Evolutionary conservation across 495 filamentous ascomycete species (phyloP), one percentile per base, ranked within the genome.

Genomic region (Podospora comata): DNA sequence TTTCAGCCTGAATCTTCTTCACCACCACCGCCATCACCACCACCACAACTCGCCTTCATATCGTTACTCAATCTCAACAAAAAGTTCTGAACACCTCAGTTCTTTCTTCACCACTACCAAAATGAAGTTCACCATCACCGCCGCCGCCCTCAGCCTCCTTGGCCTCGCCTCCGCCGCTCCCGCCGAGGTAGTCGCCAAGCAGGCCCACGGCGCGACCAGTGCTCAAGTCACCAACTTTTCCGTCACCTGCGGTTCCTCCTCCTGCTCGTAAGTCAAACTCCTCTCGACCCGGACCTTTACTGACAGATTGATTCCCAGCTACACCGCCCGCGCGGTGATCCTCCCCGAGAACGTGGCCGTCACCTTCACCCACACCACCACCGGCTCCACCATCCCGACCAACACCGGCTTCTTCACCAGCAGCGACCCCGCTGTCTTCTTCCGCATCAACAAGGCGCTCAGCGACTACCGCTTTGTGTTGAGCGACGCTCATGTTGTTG

Each of bases 91-190:
- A 18, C 39, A 48, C 5, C 7, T 48, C 39, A 48, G 9, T 16
- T 48, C 15, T 48, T 48, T 48, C 39, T 59, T 59, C 56, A 27
- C 18, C 19, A 65, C 5, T 2, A 7, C 5, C 48, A 65, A 53
- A 18, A 59, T 65, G 64, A 65, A 65, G 48, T 34, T 65, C 64
- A 59, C 53, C 64, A 59, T 59, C 56, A 28, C 53, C 27, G 32
- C 64, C 26, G 20, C 19, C 48, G 18, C 64, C 48, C 19, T 27
- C n/a, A 16, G 44, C 53, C 48, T 65, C n/a, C 7, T 32, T 5
- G 64, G 44, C n/a, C 64, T 65, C 53, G 23, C 64, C 64, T 56
- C 44, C n/a, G 53, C 53, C 11, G n/a, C 44, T 16, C 64, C 64
- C 26, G 53, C 53, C 64, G 26, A 27, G 15, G 64, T 23, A 4